Conservation (phyloP, 2,329 filamentous ascomycete genomes). For the Endothia cerciana region DNA sequence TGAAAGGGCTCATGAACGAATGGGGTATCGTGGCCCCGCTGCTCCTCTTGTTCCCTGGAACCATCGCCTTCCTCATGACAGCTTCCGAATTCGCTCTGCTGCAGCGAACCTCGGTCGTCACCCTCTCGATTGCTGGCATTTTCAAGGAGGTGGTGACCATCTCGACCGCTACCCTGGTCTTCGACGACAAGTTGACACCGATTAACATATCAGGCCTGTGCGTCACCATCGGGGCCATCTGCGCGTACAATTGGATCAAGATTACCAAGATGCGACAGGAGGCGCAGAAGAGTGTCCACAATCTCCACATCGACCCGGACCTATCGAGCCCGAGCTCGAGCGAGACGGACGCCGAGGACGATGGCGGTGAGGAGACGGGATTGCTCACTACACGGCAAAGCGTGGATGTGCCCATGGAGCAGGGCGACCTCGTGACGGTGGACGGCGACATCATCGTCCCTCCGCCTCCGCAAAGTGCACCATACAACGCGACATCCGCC, state of each 20-base stretch:
- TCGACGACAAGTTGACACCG: constrained; percentile 82
- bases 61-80: constrained; percentile 95
- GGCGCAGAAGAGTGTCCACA: constrained; percentile 59
- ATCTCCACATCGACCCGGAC: constrained; percentile 39
- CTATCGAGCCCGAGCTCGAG: constrained; percentile 41
- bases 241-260: constrained; percentile 92
- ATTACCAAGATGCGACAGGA: constrained; percentile 85
- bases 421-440: constrained; percentile 42
- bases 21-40: constrained; percentile 73
- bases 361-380: constrained; percentile 50
- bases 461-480: constrained; percentile 31
- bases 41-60: constrained; percentile 86
- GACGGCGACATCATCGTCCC: constrained; percentile 47
- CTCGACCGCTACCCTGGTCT: constrained; percentile 81
- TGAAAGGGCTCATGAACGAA: constrained; percentile 64
- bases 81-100: constrained; percentile 93
- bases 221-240: constrained; percentile 87
- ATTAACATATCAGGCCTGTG: constrained; percentile 87
- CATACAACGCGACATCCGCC: not conserved
- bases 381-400: constrained; percentile 48
- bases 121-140: constrained; percentile 93
- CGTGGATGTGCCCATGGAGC: constrained; percentile 33
- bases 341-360: constrained; percentile 46
- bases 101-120: constrained; percentile 93
- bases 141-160: constrained; percentile 99